These are phyloP conservation scores for Capronia coronata DNA, from an alignment of 2,329 filamentous ascomycete species.

Conservation along the genomic window DNA sequence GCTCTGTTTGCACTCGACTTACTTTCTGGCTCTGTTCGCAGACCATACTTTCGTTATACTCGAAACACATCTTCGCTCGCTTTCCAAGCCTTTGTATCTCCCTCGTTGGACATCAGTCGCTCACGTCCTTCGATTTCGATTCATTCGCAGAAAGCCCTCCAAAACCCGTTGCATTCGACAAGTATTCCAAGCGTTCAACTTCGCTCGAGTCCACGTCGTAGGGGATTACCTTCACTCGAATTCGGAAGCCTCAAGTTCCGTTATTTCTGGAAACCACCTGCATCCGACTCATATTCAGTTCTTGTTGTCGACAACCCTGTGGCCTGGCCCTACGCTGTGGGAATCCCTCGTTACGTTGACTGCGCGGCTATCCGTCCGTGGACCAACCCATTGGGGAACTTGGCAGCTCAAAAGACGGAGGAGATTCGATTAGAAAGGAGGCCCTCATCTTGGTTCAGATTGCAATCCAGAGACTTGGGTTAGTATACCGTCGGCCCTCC, in stretches of 20 bases:
- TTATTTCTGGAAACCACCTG: not conserved
- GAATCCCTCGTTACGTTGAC: constrained; percentile 4
- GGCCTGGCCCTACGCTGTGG: constrained; percentile 3
- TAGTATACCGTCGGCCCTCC: constrained; percentile 5
- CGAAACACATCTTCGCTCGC: constrained; percentile 22
- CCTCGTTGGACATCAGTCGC: constrained; percentile 28
- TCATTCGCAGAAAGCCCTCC: constrained; percentile 22
- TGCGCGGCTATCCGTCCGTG: constrained; percentile 2
- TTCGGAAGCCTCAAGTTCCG: not conserved
- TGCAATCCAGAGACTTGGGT: constrained; percentile 14
- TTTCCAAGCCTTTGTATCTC: constrained; percentile 23
- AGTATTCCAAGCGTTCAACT: constrained; percentile 2
- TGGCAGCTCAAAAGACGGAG: not conserved
- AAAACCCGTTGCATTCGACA: not conserved
- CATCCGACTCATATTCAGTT: not conserved
- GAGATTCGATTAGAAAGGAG: not conserved
- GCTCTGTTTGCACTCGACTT: constrained; percentile 18
- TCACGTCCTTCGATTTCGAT: constrained; percentile 25
- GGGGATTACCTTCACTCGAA: not conserved
- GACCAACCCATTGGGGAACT: not conserved
- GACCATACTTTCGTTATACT: constrained; percentile 29
- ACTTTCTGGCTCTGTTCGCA: constrained; percentile 28
- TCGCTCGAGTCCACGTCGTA: not conserved
- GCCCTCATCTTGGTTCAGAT: constrained; percentile 6
- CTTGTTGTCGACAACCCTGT: not conserved